A percentile compares a stretch with the other conserved stretches of the same genome.
These are phyloP conservation scores for Carex littledalei DNA, from an alignment of 176 grass and related monocot genomes.

Conservation along the genomic window DNA sequence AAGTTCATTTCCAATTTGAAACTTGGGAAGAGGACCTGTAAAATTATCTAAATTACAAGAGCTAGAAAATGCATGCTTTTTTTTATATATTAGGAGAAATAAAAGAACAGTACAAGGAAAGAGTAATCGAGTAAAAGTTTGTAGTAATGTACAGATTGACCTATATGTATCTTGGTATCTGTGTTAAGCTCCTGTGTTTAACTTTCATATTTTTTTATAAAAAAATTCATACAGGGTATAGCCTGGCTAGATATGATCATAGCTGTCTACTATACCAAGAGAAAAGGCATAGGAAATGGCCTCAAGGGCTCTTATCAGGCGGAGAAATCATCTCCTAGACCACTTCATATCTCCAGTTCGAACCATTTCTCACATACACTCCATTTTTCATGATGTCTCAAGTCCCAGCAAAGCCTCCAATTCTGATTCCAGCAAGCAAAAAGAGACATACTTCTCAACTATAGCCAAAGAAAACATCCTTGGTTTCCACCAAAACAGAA, in stretches of 20 bases:
- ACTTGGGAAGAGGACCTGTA: not conserved
- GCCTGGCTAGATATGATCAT: conserved; percentile 38
- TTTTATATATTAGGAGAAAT: not conserved
- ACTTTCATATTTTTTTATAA: not conserved
- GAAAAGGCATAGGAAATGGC: conserved; percentile 57
- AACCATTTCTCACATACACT: conserved; percentile 26
- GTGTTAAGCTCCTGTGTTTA: conserved; percentile 7
- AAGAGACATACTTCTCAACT: conserved; percentile 15
- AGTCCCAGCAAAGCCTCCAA: conserved; percentile 26
- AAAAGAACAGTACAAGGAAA: not conserved
- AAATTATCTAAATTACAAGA: not conserved
- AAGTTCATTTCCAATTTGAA: not conserved
- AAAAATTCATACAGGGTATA: conserved; percentile 41
- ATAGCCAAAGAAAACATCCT: conserved; percentile 20
- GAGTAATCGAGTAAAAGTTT: not conserved
- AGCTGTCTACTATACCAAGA: conserved; percentile 35
- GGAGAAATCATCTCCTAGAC: conserved; percentile 44
- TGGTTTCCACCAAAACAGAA: conserved; percentile 22
- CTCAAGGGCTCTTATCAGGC: conserved; percentile 58
- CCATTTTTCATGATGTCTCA: conserved; percentile 42
- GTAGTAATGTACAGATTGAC: not conserved
- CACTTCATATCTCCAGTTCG: conserved; percentile 27
- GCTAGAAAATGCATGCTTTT: not conserved
- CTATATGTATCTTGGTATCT: conserved; percentile 6
- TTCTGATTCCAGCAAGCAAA: conserved; percentile 23